Evolutionary conservation across 306 rosid species (phyloP).

Genomic region (Malus orientalis): DNA sequence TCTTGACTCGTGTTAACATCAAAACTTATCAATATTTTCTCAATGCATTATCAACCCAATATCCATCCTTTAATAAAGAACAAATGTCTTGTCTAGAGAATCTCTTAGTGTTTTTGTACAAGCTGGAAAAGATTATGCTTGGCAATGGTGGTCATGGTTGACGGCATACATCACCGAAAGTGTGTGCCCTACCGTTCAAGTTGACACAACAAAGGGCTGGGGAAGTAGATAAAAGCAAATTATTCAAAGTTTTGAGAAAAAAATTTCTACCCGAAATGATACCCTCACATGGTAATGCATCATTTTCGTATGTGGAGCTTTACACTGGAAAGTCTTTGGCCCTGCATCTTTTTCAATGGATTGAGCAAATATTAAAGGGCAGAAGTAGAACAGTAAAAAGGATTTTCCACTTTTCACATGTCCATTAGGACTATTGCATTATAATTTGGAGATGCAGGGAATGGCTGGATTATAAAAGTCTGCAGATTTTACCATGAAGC

Average conservation of each 20-base stretch:
- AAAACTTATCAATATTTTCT: too few relatives aligned
- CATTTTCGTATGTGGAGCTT: background rate
- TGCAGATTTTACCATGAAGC: background rate
- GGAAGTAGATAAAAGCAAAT: constrained; percentile 10
- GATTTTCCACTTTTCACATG: constrained; percentile 21
- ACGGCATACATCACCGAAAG: background rate
- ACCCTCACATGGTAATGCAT: constrained; percentile 4
- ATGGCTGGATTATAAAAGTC: constrained; percentile 12
- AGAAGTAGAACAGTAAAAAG: background rate
- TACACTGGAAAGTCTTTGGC: too few relatives aligned
- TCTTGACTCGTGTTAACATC: too few relatives aligned
- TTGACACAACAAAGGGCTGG: constrained; percentile 7
- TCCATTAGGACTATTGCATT: constrained; percentile 3
- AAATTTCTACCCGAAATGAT: constrained; percentile 7
- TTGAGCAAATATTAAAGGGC: constrained; percentile 24
- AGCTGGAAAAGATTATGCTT: background rate
- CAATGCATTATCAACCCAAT: too few relatives aligned
- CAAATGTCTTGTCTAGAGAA: too few relatives aligned
- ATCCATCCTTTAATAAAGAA: too few relatives aligned
- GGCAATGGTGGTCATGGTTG: background rate
- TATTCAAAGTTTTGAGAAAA: background rate
- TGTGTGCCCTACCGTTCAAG: constrained; percentile 15
- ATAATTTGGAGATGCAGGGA: constrained; percentile 1
- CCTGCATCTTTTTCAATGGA: constrained; percentile 5
- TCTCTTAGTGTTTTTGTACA: background rate